Conservation (phyloP, 2,329 filamentous ascomycete species). For the Knufia fluminis region DNA sequence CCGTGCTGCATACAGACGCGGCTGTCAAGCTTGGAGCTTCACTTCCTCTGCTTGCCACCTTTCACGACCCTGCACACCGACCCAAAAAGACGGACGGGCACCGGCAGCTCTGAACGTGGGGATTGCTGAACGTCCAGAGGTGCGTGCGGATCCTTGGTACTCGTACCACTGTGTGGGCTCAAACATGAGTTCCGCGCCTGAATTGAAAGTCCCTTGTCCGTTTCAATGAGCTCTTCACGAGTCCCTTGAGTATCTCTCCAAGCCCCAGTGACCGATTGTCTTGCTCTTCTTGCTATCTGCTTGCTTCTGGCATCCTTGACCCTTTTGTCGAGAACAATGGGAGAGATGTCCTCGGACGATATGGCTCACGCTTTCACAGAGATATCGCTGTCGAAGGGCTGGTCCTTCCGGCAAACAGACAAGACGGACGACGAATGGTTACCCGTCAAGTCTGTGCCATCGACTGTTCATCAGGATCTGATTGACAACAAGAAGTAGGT, state of each 20-base stretch:
- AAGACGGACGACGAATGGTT: constrained; percentile 27
- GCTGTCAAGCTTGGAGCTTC: too few species aligned
- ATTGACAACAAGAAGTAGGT: constrained; percentile 32
- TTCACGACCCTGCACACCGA: too few species aligned
- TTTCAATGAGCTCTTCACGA: neutral
- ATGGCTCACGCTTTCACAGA: neutral
- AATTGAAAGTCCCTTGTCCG: neutral
- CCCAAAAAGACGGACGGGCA: too few species aligned
- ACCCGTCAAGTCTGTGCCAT: constrained; percentile 30
- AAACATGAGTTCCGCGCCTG: neutral
- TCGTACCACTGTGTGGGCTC: neutral
- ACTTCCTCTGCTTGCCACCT: too few species aligned
- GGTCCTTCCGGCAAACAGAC: constrained; percentile 31
- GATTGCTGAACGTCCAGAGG: too few species aligned
- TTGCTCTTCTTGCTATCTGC: too few species aligned
- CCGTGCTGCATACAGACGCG: too few species aligned
- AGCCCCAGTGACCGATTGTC: neutral
- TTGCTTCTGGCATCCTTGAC: too few species aligned
- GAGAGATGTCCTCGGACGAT: constrained; percentile 3
- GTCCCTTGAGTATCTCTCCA: neutral
- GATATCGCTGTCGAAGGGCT: constrained; percentile 21
- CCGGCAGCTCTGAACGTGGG: too few species aligned
- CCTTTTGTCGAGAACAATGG: neutral
- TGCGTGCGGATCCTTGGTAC: too few species aligned
- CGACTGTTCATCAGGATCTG: constrained; percentile 35